phyloP scores from a whole-genome alignment of 2,329 filamentous ascomycete genomes.

The Zasmidium cellare region DNA sequence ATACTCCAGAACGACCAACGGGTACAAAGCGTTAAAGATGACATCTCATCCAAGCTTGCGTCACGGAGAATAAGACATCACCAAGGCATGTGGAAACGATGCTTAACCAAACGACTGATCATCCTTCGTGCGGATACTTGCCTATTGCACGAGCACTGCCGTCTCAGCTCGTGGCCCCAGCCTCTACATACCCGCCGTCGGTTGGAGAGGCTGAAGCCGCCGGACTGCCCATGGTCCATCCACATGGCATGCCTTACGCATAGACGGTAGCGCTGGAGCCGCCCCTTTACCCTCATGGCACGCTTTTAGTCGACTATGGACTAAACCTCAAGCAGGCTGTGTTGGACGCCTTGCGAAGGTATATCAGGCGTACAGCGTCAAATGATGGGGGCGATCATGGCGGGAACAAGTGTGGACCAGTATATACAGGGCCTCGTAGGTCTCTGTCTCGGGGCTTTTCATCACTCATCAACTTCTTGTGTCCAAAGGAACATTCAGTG shows the following conservation, averaged over 20 bases:
- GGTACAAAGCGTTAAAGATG: neutral
- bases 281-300: neutral
- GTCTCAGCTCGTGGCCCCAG: conserved; percentile 1
- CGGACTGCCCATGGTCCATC: neutral
- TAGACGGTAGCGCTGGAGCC: neutral
- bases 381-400: neutral
- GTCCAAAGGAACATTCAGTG: neutral
- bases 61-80: neutral
- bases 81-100: neutral
- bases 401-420: neutral
- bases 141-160: conserved; percentile 1
- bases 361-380: neutral
- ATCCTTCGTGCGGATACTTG: neutral
- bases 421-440: neutral
- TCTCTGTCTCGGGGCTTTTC: neutral
- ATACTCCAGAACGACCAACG: no score
- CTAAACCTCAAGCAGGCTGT: neutral
- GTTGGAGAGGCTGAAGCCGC: neutral
- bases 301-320: neutral
- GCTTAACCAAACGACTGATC: conserved; percentile 1
- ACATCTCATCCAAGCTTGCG: neutral
- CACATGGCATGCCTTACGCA: neutral
- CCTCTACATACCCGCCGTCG: neutral
- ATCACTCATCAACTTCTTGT: neutral
- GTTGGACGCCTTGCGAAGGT: neutral